Evolutionary conservation across 1,284 basidiomycete genomes (phyloP).

Genomic region (Marasmius oreades): DNA sequence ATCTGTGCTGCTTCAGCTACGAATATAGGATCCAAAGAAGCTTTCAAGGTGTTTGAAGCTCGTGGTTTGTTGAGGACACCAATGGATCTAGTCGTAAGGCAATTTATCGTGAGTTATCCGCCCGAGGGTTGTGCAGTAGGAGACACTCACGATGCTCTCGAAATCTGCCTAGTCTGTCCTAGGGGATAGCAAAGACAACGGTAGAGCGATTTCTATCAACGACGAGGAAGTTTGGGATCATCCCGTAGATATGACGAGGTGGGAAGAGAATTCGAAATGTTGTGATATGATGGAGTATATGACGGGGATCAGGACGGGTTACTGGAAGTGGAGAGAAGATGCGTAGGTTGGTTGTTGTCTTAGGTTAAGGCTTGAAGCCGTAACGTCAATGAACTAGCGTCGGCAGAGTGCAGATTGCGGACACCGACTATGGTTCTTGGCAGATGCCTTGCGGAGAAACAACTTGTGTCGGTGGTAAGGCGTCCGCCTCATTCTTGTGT

Average conservation of each 20-base stretch:
- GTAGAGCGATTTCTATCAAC: slow-evolving; percentile 16
- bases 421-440: too few relatives aligned
- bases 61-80: slow-evolving; percentile 11
- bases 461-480: too few relatives aligned
- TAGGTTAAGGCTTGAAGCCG: too few relatives aligned
- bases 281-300: background rate
- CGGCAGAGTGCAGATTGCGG: too few relatives aligned
- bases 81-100: slow-evolving; percentile 16
- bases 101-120: slow-evolving; percentile 14
- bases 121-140: background rate
- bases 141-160: background rate
- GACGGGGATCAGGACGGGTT: background rate
- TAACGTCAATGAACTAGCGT: too few relatives aligned
- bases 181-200: slow-evolving; percentile 17
- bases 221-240: slow-evolving; percentile 18
- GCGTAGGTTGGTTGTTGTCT: too few relatives aligned
- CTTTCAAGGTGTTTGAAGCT: slow-evolving; percentile 14
- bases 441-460: too few relatives aligned
- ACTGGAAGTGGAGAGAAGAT: background rate
- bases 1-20: slow-evolving; percentile 12
- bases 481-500: too few relatives aligned
- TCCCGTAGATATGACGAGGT: background rate
- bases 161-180: slow-evolving; percentile 13
- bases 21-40: slow-evolving; percentile 10
- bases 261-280: background rate